Percentiles rank a stretch among this genome's conserved stretches.
phyloP scores from a whole-genome alignment of 2,329 filamentous ascomycete genomes.

The Myriosclerotinia duriaeana region DNA sequence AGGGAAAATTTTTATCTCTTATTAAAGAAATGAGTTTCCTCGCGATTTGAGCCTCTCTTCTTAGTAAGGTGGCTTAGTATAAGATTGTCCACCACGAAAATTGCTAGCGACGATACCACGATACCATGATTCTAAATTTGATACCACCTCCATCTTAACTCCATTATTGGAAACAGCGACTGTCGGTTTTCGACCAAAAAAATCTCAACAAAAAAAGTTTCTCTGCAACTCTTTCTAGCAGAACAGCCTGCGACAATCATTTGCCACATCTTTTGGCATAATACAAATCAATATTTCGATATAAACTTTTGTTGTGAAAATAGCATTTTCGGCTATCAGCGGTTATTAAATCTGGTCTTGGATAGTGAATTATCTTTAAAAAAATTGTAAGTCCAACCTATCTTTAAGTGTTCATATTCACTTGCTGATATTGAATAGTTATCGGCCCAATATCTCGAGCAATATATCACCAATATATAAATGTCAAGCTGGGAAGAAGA shows the following conservation, averaged over 20 bases:
- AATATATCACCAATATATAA: not conserved
- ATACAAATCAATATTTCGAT: not conserved
- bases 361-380: not conserved
- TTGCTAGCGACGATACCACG: no score
- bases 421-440: not conserved
- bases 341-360: not conserved
- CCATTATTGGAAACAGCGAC: no score
- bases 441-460: not conserved
- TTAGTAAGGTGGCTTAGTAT: no score
- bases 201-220: no score
- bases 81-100: no score
- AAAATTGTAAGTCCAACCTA: not conserved
- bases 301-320: not conserved
- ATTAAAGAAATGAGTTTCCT: no score
- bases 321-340: not conserved
- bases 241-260: not conserved
- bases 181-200: no score
- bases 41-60: no score
- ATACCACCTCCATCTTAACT: no score
- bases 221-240: no score
- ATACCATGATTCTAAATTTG: no score
- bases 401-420: not conserved
- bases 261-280: no score
- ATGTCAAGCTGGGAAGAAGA: not conserved
- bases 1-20: fast-evolving